A percentile compares a stretch with the other conserved stretches of the same genome.
Conservation (phyloP, 1,139 yeast genomes). For the Candida sanyaensis region DNA sequence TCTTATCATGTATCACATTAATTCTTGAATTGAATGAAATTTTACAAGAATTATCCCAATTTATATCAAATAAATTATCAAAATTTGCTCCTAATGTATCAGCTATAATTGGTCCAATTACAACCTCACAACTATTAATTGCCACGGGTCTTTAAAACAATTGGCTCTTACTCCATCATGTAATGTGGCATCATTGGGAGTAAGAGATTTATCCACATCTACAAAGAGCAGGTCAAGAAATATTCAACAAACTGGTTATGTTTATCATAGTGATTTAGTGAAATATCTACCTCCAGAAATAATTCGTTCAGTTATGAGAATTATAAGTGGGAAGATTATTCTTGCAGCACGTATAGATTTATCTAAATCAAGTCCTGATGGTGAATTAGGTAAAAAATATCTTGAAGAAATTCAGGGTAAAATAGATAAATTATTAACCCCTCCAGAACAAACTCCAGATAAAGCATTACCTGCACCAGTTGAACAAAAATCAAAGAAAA, state of each 20-base stretch:
- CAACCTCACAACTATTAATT: slow-evolving; percentile 75
- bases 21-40: slow-evolving; percentile 49
- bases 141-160: slow-evolving; percentile 67
- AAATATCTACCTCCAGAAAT: slow-evolving; percentile 58
- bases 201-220: slow-evolving; percentile 50
- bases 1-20: slow-evolving; percentile 50
- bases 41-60: slow-evolving; percentile 46
- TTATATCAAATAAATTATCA: slow-evolving; percentile 58
- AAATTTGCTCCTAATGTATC: slow-evolving; percentile 80
- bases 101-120: slow-evolving; percentile 68
- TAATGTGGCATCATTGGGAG: slow-evolving; percentile 79
- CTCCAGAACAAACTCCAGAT: slow-evolving; percentile 68
- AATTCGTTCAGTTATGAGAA: slow-evolving; percentile 72
- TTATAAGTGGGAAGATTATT: slow-evolving; percentile 75
- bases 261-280: slow-evolving; percentile 55
- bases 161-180: slow-evolving; percentile 78
- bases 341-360: slow-evolving; percentile 85
- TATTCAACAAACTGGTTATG: slow-evolving; percentile 57
- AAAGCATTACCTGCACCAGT: slow-evolving; percentile 86
- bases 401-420: slow-evolving; percentile 59
- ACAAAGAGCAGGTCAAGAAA: slow-evolving; percentile 29
- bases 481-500: slow-evolving; percentile 73
- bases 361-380: slow-evolving; percentile 46
- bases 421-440: slow-evolving; percentile 71
- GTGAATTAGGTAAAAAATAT: slow-evolving; percentile 60